These are phyloP conservation scores for Pseudogymnoascus sp. DNA, from an alignment of 2,329 filamentous ascomycete genomes.

Conservation along the genomic window DNA sequence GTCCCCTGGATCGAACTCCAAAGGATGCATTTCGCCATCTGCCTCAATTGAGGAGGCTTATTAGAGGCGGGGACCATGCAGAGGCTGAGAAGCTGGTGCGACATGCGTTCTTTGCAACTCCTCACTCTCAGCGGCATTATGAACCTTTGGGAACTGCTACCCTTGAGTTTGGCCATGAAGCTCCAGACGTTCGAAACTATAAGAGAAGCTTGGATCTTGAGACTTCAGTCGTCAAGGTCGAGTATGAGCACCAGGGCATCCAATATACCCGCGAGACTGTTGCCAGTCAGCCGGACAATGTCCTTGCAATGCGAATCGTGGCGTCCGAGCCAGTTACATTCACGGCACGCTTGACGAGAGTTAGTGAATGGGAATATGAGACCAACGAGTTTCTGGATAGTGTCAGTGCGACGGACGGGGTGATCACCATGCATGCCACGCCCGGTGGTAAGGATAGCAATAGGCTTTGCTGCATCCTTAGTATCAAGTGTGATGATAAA, in stretches of 20 bases:
- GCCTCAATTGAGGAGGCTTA: conserved; percentile 33
- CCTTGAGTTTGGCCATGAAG: conserved; percentile 34
- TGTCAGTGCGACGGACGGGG: conserved; percentile 25
- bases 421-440: conserved; percentile 33
- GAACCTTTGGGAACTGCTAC: conserved; percentile 35
- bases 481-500: conserved; percentile 22
- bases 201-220: conserved; percentile 32
- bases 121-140: conserved; percentile 41
- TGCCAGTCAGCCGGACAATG: conserved; percentile 33
- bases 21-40: conserved; percentile 33
- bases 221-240: conserved; percentile 28
- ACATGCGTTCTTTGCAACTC: conserved; percentile 38
- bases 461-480: conserved; percentile 29
- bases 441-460: conserved; percentile 31
- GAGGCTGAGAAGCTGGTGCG: conserved; percentile 37
- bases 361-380: conserved; percentile 35
- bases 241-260: conserved; percentile 30
- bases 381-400: conserved; percentile 38
- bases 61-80: conserved; percentile 33
- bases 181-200: conserved; percentile 27
- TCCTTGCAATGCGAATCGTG: conserved; percentile 30
- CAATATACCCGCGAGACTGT: conserved; percentile 31
- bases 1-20: conserved; percentile 37
- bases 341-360: conserved; percentile 30
- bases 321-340: conserved; percentile 16